Evolutionary conservation across 1,284 basidiomycete genomes (phyloP).

Genomic region (Ganoderma leucocontextum): DNA sequence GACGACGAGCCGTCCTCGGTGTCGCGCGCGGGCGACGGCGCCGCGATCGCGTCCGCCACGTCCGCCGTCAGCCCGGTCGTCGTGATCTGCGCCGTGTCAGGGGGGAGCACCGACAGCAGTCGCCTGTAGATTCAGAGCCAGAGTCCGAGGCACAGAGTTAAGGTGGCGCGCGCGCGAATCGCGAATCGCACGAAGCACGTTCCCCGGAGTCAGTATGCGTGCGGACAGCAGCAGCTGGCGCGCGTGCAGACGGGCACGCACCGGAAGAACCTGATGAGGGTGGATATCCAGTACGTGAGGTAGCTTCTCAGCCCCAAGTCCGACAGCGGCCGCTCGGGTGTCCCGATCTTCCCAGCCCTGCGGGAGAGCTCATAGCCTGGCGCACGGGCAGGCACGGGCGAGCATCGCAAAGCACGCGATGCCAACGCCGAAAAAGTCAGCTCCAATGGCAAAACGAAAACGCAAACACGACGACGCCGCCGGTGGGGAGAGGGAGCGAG

Average conservation of each 20-base stretch:
- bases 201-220: constrained; percentile 12
- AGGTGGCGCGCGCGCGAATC: background rate
- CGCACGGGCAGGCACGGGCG: background rate
- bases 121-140: no score
- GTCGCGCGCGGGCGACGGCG: constrained; percentile 48
- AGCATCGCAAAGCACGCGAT: background rate
- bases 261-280: constrained; percentile 85
- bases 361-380: constrained; percentile 92
- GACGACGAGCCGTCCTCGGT: constrained; percentile 42
- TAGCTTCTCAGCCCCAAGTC: constrained; percentile 94
- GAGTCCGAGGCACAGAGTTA: constrained; percentile 9
- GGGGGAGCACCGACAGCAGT: constrained; percentile 66
- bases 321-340: constrained; percentile 94
- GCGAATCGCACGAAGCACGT: constrained; percentile 6
- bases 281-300: constrained; percentile 90
- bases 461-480: constrained; percentile 7
- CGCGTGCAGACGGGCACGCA: constrained; percentile 42
- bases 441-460: constrained; percentile 6
- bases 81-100: constrained; percentile 53
- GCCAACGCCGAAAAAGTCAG: constrained; percentile 8
- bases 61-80: constrained; percentile 51
- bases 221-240: no score
- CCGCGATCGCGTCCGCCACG: constrained; percentile 43
- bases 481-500: background rate
- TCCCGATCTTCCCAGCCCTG: constrained; percentile 81